Evolutionary conservation across 2,329 filamentous ascomycete species (phyloP).

Genomic region (Xylaria arbuscula): DNA sequence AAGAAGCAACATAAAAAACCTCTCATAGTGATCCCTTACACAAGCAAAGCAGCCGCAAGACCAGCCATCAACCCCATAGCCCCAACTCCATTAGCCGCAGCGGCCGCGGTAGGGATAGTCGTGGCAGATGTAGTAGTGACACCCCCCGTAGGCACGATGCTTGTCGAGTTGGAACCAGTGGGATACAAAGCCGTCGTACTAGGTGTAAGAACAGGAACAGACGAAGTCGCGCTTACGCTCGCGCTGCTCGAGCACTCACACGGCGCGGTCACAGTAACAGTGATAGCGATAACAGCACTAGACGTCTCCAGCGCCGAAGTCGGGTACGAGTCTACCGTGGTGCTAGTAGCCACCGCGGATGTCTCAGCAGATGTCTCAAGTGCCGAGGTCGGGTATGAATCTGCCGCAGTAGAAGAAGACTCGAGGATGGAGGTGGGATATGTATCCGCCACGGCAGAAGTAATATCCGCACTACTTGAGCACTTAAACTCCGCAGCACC

Average conservation of each 20-base stretch:
- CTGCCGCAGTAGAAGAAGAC: not conserved
- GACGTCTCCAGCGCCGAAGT: conserved; percentile 13
- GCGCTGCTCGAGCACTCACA: conserved; percentile 24
- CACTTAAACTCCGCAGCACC: conserved; percentile 42
- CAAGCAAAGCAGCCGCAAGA: conserved; percentile 42
- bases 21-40: conserved; percentile 25
- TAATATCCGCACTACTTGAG: conserved; percentile 9
- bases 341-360: not conserved
- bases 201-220: conserved; percentile 6
- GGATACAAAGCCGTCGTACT: conserved; percentile 18
- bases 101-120: conserved; percentile 40
- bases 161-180: conserved; percentile 39
- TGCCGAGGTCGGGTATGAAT: conserved; percentile 17
- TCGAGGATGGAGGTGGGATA: conserved; percentile 20
- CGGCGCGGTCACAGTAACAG: conserved; percentile 40
- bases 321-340: not conserved
- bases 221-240: not conserved
- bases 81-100: conserved; percentile 37
- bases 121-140: conserved; percentile 27
- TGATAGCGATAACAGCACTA: conserved; percentile 6
- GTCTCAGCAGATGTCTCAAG: not conserved
- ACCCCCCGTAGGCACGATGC: conserved; percentile 34
- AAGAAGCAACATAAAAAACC: not conserved
- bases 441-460: not conserved
- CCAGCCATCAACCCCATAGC: conserved; percentile 41